Base-by-base conservation (phyloP, 2,329 filamentous ascomycete genomes). In the Penicillium sp. region DNA sequence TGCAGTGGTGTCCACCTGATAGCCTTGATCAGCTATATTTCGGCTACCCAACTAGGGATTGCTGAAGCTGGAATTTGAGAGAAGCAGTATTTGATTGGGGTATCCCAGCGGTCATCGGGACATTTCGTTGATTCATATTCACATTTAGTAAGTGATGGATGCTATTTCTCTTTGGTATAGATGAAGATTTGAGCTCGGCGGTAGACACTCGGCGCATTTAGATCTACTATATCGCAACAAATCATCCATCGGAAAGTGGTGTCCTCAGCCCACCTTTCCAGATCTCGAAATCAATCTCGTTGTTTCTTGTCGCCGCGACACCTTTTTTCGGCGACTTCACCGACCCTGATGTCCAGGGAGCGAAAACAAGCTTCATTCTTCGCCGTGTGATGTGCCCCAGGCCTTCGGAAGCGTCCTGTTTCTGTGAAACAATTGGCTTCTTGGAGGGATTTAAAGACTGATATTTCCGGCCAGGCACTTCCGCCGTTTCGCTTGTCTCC, bases 311-410 rank as follows among this genome's bases (percentile, higher is more conserved):
- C 15, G 28, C 29, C 4, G 42, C 38, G 24, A 82, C 83, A 7
- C 75, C 76, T 1, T 74, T 57, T 2, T 34, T 2, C 18, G 3
- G 23, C 10, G 79, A 75, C 47, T 79, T 69, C 15, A 81, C 76
- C 56, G 76, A 77, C 1, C 79, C 80, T 2, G 76, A 73, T 4
- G 82, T 82, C 81, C 95, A 94, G 1, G 89, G 83, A 45, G 90
- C 88, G 76, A 96, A 97, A 1, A 95, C 93, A 8, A 97, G 83
- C 71, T 92, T 95, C 79, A 95, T 85, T 78, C 85, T 90, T 53
- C 93, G 79, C 58, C 81, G 81, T 85, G 88, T 67, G 38, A 54
- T 52, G 15, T 50, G 48, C 10, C 59, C 44, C 23, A 21, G 53
- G 49, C 3, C 16, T n/a, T 44, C 41, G 8, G 49, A 21, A 18